Conservation (phyloP, 2,329 filamentous ascomycete genomes). For the Albophoma yamanashiensis region DNA sequence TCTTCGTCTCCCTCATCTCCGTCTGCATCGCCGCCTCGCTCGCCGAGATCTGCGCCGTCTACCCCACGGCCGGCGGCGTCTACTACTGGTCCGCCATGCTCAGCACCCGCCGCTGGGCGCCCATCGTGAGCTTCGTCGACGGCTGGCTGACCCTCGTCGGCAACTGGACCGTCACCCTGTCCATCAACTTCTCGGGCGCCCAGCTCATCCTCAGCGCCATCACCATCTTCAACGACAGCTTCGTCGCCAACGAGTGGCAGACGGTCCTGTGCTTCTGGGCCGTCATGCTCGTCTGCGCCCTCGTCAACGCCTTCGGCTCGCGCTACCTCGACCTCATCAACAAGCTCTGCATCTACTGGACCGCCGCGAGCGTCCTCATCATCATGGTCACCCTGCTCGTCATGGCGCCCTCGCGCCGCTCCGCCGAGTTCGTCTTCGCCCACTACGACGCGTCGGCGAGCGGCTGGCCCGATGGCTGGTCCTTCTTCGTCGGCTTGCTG, state of each 20-base stretch:
- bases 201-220: conserved; percentile 60
- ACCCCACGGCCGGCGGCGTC: conserved; percentile 48
- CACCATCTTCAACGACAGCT: conserved; percentile 51
- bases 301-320: conserved; percentile 56
- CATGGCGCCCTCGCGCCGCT: conserved; percentile 53
- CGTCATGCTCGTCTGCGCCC: conserved; percentile 51
- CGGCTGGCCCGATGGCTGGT: conserved; percentile 60
- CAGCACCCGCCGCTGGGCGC: conserved; percentile 48
- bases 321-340: conserved; percentile 54
- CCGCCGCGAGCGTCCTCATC: conserved; percentile 54
- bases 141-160: conserved; percentile 66
- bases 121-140: conserved; percentile 57
- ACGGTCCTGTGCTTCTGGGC: conserved; percentile 66
- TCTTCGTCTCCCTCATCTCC: conserved; percentile 56
- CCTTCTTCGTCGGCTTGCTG: conserved; percentile 44
- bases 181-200: conserved; percentile 60
- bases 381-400: conserved; percentile 60
- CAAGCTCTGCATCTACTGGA: conserved; percentile 65
- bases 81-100: conserved; percentile 68
- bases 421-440: conserved; percentile 49
- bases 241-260: conserved; percentile 53
- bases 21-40: conserved; percentile 60
- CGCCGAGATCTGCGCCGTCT: conserved; percentile 64
- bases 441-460: conserved; percentile 56
- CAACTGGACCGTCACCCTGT: conserved; percentile 60